Evolutionary conservation across 306 rosid species (phyloP).

Genomic region (Macrotyloma uniflorum): DNA sequence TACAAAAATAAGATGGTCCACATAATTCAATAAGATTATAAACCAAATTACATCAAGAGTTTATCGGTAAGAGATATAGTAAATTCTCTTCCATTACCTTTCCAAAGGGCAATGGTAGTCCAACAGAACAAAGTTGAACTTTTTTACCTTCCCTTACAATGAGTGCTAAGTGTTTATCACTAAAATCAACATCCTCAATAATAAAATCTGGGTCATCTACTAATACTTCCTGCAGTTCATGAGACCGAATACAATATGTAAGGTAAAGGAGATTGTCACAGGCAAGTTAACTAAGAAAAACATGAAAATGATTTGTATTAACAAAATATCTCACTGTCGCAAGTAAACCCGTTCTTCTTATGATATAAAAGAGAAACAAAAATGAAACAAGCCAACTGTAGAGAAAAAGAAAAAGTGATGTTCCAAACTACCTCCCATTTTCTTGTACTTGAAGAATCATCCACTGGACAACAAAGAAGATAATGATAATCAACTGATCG

Average conservation of each 20-base stretch:
- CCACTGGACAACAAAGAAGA: conserved; percentile 66
- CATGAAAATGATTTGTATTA: conserved; percentile 4
- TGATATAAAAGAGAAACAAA: neutral
- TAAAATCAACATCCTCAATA: conserved; percentile 80
- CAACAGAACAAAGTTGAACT: conserved; percentile 73
- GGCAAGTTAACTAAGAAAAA: conserved; percentile 20
- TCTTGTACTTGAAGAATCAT: conserved; percentile 60
- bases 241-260: conserved; percentile 17
- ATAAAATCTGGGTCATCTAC: conserved; percentile 51
- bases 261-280: conserved; percentile 11
- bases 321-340: conserved; percentile 15
- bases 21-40: conserved; percentile 26
- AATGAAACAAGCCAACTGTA: neutral
- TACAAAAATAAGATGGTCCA: conserved; percentile 38
- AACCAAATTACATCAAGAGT: conserved; percentile 23
- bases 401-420: neutral
- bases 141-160: conserved; percentile 64
- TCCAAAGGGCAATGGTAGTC: conserved; percentile 68
- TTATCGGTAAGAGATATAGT: conserved; percentile 27
- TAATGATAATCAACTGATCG: conserved; percentile 72
- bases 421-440: conserved; percentile 81
- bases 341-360: neutral
- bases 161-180: conserved; percentile 72
- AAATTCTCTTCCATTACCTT: conserved; percentile 59
- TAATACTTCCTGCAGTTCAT: conserved; percentile 68